Evolutionary conservation across 1,139 yeast species (phyloP).

Genomic region (Kodamaea ohmeri): DNA sequence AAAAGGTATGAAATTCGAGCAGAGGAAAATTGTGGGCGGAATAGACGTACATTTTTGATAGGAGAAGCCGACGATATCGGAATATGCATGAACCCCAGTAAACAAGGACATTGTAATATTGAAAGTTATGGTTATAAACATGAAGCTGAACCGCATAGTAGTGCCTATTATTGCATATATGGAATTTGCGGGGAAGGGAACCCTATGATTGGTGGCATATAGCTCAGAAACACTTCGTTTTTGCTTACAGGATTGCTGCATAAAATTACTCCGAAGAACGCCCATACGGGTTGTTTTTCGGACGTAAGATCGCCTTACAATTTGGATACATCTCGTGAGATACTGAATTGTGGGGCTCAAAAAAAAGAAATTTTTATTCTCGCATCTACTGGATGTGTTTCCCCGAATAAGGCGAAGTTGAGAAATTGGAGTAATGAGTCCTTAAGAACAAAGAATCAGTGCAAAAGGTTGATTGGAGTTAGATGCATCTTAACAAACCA

Average conservation of each 20-base stretch:
- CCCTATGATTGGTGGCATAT: background rate
- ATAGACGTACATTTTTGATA: background rate
- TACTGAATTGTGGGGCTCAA: constrained; percentile 5
- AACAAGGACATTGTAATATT: too few relatives aligned
- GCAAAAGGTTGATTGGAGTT: background rate
- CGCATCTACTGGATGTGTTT: background rate
- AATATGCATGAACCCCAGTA: background rate
- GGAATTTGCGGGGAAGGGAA: background rate
- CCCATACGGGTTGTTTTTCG: background rate
- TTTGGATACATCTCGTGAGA: constrained; percentile 3
- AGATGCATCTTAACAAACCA: background rate
- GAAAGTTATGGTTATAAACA: too few relatives aligned
- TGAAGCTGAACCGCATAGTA: too few relatives aligned
- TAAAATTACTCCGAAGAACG: background rate
- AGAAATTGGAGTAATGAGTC: background rate
- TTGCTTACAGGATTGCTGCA: background rate
- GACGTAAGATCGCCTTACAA: background rate
- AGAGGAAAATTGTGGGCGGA: constrained; percentile 3
- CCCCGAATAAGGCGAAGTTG: background rate
- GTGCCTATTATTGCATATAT: background rate
- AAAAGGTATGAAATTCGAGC: constrained; percentile 2
- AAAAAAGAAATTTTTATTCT: background rate
- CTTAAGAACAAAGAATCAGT: background rate
- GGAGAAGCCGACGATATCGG: constrained; percentile 1
- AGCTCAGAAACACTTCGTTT: too few relatives aligned